phyloP scores from a whole-genome alignment of 2,329 filamentous ascomycete genomes.

The Penicillium verrucosum region DNA sequence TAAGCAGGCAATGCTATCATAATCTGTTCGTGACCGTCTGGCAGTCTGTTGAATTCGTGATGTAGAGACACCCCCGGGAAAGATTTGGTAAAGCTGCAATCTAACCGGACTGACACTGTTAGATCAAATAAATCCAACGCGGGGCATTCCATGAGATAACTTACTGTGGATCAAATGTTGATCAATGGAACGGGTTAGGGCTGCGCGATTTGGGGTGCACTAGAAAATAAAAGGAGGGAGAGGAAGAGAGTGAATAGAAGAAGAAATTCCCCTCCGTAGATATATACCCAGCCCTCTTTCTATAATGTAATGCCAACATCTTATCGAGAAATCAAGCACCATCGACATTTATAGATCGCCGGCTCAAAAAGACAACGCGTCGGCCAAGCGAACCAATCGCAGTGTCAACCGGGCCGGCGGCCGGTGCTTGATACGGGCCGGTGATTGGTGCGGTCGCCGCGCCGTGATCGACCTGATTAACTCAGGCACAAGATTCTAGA shows the following conservation, averaged over 20 bases:
- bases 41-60: not conserved
- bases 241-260: not conserved
- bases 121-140: slow-evolving; percentile 18
- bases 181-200: not conserved
- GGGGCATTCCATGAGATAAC: slow-evolving; percentile 20
- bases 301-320: slow-evolving; percentile 16
- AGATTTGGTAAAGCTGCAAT: not conserved
- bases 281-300: slow-evolving; percentile 7
- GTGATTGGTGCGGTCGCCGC: slow-evolving; percentile 14
- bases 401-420: slow-evolving; percentile 16
- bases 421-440: slow-evolving; percentile 16
- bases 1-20: slow-evolving; percentile 7
- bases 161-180: slow-evolving; percentile 20
- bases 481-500: slow-evolving; percentile 23
- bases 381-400: slow-evolving; percentile 20
- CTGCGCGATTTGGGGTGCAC: not conserved
- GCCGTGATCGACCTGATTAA: slow-evolving; percentile 17
- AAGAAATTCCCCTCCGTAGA: slow-evolving; percentile 2
- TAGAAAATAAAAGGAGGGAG: not conserved
- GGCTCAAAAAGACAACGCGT: slow-evolving; percentile 11
- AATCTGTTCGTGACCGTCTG: slow-evolving; percentile 2
- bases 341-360: slow-evolving; percentile 23
- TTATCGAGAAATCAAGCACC: slow-evolving; percentile 16
- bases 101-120: slow-evolving; percentile 7
- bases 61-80: not conserved